phyloP scores from a whole-genome alignment of 2,329 filamentous ascomycete genomes.

The Aspergillus intermedius region DNA sequence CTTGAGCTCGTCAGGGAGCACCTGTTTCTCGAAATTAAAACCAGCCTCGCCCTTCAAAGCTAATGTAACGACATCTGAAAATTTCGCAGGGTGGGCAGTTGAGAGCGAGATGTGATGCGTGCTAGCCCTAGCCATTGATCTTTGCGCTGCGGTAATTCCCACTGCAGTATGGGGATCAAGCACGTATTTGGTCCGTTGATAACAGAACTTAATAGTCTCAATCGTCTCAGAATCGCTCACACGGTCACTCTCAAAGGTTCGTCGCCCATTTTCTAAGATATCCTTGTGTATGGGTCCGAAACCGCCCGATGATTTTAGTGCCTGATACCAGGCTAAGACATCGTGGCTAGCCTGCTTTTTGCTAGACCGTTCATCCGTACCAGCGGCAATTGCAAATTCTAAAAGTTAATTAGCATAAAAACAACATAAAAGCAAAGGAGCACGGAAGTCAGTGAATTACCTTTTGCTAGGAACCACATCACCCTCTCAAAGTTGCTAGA shows the following conservation, averaged over 20 bases:
- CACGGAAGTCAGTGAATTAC: too few species aligned
- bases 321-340: too few species aligned
- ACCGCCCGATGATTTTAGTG: too few species aligned
- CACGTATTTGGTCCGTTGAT: slow-evolving; percentile 57
- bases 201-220: too few species aligned
- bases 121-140: slow-evolving; percentile 55
- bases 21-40: slow-evolving; percentile 65
- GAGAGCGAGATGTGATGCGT: slow-evolving; percentile 72
- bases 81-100: slow-evolving; percentile 95
- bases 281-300: too few species aligned
- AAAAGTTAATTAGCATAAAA: slow-evolving; percentile 39
- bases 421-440: too few species aligned
- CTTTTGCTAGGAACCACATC: slow-evolving; percentile 68
- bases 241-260: too few species aligned
- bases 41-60: slow-evolving; percentile 65
- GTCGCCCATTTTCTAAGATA: too few species aligned
- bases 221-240: too few species aligned
- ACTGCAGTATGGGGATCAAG: slow-evolving; percentile 91
- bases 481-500: slow-evolving; percentile 95
- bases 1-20: slow-evolving; percentile 74
- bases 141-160: slow-evolving; percentile 67
- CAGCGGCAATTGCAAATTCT: slow-evolving; percentile 40
- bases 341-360: too few species aligned
- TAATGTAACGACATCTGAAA: slow-evolving; percentile 73
- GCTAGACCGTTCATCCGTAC: too few species aligned